Base-by-base conservation (phyloP, 768 basidiomycete genomes). In the Cystobasidium onofrii region DNA sequence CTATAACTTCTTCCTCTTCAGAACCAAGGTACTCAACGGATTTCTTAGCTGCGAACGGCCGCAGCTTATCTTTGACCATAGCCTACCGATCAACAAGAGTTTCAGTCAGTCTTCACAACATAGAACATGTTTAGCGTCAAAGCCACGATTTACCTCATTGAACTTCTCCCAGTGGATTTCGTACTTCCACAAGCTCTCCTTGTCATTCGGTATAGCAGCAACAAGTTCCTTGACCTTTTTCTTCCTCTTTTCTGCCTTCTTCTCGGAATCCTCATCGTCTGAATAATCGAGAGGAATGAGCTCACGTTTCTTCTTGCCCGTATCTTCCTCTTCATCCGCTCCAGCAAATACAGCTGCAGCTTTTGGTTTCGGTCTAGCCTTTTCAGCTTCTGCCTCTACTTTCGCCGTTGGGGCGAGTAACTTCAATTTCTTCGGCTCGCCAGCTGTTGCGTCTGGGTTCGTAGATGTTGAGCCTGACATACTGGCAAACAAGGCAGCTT, bases 301-400 rank as follows among this genome's bases (percentile, higher is more conserved):
- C 73, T 75, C 74, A 25, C 79, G 57, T 74, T 76, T 77, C 64
- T 76, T 74, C 55, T 72, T 64, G 9, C 36, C 64, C 10, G 67
- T 64, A 34, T 75, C 76, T 17, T 79, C 78, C 23, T 79, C 79
- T 31, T 79, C 78, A 23, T 78, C 78, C n/a, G 61, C 95, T 80
- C 94, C 97, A 31, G 93, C 94, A 10, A 96, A 89, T 60, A 97
- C 86, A 10, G 86, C 90, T 76, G 95, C 91, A 10, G 94, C 94
- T 46, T 52, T 43, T 3, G 95, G 86, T 81, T 93, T 95, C 18
- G 90, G 89, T 66, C 84, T 85, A 52, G 81, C 83, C 71, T 86
- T 87, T 72, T 86, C 82, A 74, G 95, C 81, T 80, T 95, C 93
- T 20, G 83, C 4, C 36, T 74, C 76, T 0, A 74, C 57, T 27